A percentile compares a stretch with the other conserved stretches of the same genome.
phyloP scores from a whole-genome alignment of 2,329 filamentous ascomycete species.

The Kalmusia sp. region DNA sequence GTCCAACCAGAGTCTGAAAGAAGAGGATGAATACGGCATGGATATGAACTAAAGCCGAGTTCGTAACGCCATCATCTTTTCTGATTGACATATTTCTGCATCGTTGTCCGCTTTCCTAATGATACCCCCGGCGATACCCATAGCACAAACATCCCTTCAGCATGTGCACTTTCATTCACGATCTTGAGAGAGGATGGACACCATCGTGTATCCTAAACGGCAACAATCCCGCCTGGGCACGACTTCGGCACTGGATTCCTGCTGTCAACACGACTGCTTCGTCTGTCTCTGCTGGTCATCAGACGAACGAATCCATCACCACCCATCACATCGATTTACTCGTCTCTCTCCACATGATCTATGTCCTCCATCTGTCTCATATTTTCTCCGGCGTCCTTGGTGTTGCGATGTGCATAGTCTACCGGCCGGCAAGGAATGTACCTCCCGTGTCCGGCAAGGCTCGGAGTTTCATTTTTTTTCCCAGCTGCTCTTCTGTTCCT shows the following conservation, averaged over 20 bases:
- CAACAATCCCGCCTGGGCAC: neutral
- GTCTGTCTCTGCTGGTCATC: slow-evolving; percentile 41
- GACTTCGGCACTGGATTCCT: neutral
- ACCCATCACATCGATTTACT: slow-evolving; percentile 32
- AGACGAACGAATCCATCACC: slow-evolving; percentile 31
- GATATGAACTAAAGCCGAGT: slow-evolving; percentile 56
- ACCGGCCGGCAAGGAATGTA: slow-evolving; percentile 8
- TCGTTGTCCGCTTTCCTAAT: slow-evolving; percentile 31
- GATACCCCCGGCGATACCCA: slow-evolving; percentile 35
- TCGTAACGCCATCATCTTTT: slow-evolving; percentile 16
- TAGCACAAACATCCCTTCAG: slow-evolving; percentile 36
- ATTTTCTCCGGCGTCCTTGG: slow-evolving; percentile 27
- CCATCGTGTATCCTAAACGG: slow-evolving; percentile 8
- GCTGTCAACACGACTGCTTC: slow-evolving; percentile 12
- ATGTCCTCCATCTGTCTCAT: slow-evolving; percentile 18
- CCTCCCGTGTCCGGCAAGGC: slow-evolving; percentile 4
- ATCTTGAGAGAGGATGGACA: slow-evolving; percentile 8
- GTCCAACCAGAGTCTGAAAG: slow-evolving; percentile 74
- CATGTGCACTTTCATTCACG: slow-evolving; percentile 31
- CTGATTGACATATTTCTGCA: slow-evolving; percentile 21
- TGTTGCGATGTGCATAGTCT: slow-evolving; percentile 18
- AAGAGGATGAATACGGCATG: slow-evolving; percentile 92
- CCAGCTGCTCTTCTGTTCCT: neutral
- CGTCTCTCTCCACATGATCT: slow-evolving; percentile 44
- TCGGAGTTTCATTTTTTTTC: slow-evolving; percentile 10